phyloP scores from a whole-genome alignment of 306 rosid genomes.

The Cucurbita ficifolia region DNA sequence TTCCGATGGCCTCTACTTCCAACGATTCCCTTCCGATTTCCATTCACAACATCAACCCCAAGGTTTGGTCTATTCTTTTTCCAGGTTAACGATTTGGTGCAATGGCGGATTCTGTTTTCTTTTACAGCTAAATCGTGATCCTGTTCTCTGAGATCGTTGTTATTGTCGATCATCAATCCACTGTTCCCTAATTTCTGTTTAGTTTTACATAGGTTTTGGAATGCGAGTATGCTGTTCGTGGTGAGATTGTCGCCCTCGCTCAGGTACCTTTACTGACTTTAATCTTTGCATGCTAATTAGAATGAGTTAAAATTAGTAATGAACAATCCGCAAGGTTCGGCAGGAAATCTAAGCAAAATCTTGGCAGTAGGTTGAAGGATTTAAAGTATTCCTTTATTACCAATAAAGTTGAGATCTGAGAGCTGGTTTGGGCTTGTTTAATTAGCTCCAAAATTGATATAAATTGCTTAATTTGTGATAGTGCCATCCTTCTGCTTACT shows the following conservation, averaged over 20 bases:
- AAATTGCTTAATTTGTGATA: neutral
- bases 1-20: constrained; percentile 9
- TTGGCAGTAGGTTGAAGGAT: neutral
- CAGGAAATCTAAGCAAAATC: no score
- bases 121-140: neutral
- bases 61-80: constrained; percentile 22
- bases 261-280: constrained; percentile 30
- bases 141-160: no score
- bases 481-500: neutral
- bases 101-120: no score
- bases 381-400: neutral
- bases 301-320: neutral
- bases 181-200: neutral
- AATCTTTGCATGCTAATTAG: neutral
- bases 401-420: neutral
- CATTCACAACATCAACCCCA: constrained; percentile 47
- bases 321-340: neutral
- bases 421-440: neutral
- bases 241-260: constrained; percentile 81
- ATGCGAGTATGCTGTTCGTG: constrained; percentile 97
- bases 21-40: constrained; percentile 25
- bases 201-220: constrained; percentile 44
- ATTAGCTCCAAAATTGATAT: neutral
- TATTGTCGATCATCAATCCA: neutral
- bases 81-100: no score